Percentiles rank a stretch among this genome's conserved stretches.
phyloP scores from a whole-genome alignment of 495 filamentous ascomycete species.

The Podospora pseudocomata region DNA sequence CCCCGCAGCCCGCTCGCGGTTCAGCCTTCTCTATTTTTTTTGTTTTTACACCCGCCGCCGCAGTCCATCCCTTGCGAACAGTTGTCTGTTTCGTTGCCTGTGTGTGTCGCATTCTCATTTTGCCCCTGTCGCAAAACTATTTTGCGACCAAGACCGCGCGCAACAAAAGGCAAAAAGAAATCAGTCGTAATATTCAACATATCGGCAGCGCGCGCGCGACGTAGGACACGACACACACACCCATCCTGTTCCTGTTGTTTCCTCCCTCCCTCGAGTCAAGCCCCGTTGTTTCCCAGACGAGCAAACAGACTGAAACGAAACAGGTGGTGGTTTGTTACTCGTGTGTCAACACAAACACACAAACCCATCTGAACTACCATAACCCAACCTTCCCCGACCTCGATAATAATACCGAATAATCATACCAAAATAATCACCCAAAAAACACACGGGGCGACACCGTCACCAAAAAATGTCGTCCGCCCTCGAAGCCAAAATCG shows the following conservation, averaged over 20 bases:
- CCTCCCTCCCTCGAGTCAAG: background rate
- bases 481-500: conserved; percentile 86
- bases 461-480: conserved; percentile 41
- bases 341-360: background rate
- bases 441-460: background rate
- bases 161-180: background rate
- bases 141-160: background rate
- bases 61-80: background rate
- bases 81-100: background rate
- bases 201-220: background rate
- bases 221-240: background rate
- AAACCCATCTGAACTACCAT: background rate
- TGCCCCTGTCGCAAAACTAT: background rate
- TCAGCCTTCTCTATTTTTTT: background rate
- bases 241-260: background rate
- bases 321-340: background rate
- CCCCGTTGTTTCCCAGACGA: background rate
- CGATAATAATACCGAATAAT: background rate
- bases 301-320: background rate
- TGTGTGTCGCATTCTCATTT: background rate
- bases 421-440: background rate
- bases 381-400: background rate
- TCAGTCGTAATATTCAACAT: background rate
- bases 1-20: background rate
- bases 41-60: too few relatives aligned